These are phyloP conservation scores for Rutstroemia sp. DNA, from an alignment of 2,329 filamentous ascomycete species.

Conservation along the genomic window DNA sequence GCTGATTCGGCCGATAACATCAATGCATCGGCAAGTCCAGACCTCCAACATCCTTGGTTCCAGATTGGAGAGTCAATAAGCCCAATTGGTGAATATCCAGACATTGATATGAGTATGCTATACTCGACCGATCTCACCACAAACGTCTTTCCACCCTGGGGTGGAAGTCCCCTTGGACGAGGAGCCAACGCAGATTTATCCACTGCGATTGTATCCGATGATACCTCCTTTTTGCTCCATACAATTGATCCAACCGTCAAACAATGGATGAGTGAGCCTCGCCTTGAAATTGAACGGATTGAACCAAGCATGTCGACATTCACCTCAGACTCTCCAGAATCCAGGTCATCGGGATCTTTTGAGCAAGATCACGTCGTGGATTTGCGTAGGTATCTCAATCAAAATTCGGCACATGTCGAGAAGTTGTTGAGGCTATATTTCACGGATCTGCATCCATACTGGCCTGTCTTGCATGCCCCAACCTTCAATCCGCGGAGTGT, in stretches of 20 bases:
- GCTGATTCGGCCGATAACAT: not conserved
- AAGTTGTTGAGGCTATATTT: not conserved
- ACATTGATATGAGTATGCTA: not conserved
- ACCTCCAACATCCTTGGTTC: not conserved
- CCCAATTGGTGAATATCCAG: not conserved
- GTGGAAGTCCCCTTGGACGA: not conserved
- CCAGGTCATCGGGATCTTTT: not conserved
- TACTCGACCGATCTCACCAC: not conserved
- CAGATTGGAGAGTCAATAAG: not conserved
- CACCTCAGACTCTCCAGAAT: not conserved
- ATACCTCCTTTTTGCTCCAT: not conserved
- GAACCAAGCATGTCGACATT: not conserved
- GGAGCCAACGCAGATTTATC: not conserved
- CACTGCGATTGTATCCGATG: not conserved
- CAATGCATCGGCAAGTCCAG: not conserved
- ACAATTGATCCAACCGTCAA: not conserved
- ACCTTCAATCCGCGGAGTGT: not conserved
- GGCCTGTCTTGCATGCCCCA: slow-evolving; percentile 1
- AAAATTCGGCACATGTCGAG: not conserved
- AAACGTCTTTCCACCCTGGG: not conserved
- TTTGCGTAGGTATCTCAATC: not conserved
- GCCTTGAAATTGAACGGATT: not conserved
- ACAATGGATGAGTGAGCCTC: not conserved
- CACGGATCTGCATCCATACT: not conserved
- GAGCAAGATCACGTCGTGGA: not conserved